These are phyloP conservation scores for Acanthamoeba royreba DNA, from an alignment of 208 protist species.

Conservation along the genomic window DNA sequence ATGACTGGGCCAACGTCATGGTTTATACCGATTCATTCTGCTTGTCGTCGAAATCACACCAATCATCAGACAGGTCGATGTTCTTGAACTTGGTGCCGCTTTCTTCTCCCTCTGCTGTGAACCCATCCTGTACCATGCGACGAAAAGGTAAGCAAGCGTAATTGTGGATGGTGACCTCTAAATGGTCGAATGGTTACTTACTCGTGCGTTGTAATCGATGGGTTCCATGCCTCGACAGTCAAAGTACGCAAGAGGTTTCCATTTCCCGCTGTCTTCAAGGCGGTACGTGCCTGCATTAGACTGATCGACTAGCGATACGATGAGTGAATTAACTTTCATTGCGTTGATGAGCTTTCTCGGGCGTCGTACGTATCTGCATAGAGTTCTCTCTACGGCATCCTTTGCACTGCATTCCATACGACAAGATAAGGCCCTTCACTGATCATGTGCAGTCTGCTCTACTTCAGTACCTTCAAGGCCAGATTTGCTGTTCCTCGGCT, in stretches of 20 bases:
- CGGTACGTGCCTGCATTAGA: neutral
- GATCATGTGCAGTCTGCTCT: too few species aligned
- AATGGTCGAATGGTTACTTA: neutral
- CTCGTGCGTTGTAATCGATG: neutral
- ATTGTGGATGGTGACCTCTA: too few species aligned
- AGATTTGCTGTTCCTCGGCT: neutral
- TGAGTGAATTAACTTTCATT: too few species aligned
- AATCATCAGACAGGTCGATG: constrained; percentile 13
- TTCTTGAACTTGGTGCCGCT: constrained; percentile 14
- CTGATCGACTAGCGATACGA: neutral
- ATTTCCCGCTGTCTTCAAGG: neutral
- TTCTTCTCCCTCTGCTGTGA: neutral
- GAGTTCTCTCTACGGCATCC: neutral
- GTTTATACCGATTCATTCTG: constrained; percentile 15
- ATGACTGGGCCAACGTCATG: too few species aligned
- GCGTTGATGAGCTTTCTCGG: too few species aligned
- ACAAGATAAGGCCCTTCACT: too few species aligned
- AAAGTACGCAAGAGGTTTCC: neutral
- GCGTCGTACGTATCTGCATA: neutral
- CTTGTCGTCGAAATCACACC: constrained; percentile 20
- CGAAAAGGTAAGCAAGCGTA: too few species aligned
- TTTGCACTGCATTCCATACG: too few species aligned
- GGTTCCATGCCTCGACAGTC: constrained; percentile 26
- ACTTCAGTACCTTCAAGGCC: constrained; percentile 19
- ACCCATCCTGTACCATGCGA: constrained; percentile 10